These are phyloP conservation scores for Russula vinacea DNA, from an alignment of 768 basidiomycete genomes.

Conservation along the genomic window DNA sequence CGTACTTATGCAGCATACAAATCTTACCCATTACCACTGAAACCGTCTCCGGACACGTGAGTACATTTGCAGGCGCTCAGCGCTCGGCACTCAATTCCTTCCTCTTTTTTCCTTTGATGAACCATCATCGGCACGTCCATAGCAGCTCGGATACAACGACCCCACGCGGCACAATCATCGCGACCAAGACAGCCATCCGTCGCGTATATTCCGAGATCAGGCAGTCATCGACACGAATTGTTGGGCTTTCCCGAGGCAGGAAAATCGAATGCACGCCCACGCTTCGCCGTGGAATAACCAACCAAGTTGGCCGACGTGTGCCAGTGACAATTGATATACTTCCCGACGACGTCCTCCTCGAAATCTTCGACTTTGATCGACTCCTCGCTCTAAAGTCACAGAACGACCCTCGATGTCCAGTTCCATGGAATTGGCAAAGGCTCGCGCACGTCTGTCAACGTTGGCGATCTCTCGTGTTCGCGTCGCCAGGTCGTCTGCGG, in stretches of 20 bases:
- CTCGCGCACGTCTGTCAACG: conserved; percentile 16
- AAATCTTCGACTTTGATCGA: conserved; percentile 10
- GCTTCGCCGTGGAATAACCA: not conserved
- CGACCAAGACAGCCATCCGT: not conserved
- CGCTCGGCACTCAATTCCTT: too few relatives aligned
- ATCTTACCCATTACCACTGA: too few relatives aligned
- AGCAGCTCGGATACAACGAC: not conserved
- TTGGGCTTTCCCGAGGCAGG: not conserved
- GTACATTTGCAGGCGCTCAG: too few relatives aligned
- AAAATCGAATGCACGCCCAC: not conserved
- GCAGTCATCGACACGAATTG: not conserved
- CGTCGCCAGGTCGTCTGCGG: conserved; percentile 4
- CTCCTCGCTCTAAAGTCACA: not conserved
- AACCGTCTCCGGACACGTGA: too few relatives aligned
- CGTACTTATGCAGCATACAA: too few relatives aligned
- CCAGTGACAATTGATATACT: not conserved
- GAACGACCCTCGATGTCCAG: too few relatives aligned
- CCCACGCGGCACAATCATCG: not conserved
- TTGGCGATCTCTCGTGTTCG: conserved; percentile 13
- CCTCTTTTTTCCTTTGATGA: not conserved
- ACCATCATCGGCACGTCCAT: not conserved
- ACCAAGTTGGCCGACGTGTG: not conserved
- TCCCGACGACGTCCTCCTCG: conserved; percentile 16
- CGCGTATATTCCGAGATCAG: not conserved
- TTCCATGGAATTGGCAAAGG: conserved; percentile 18